Evolutionary conservation across 2,329 filamentous ascomycete genomes (phyloP), one percentile per base, ranked within the genome.

Genomic region (Pseudodiploospora longispora): DNA sequence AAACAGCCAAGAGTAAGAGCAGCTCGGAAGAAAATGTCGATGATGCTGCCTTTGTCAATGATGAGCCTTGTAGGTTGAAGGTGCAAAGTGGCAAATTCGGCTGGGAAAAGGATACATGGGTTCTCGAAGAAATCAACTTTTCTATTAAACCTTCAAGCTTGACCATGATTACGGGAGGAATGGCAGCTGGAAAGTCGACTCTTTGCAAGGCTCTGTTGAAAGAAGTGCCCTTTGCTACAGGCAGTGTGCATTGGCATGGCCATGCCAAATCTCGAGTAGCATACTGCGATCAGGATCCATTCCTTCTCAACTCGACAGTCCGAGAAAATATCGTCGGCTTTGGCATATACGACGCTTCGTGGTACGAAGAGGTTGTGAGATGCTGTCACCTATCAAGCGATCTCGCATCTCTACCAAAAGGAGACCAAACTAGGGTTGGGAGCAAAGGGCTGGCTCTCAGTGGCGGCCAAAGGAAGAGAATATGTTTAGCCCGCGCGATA

Each of bases 401-500:
- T 30, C 49, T 69, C 6, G 37, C 51, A 0, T 42, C 44, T 3
- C 53, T 68, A 38, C 50, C 60, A 5, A 51, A 58, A 30, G 56
- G 62, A 6, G 62, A 64, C 41, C 44, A 58, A 4, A 68, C 65
- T 0, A 47, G 60, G 10, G 59, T 71, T 42, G 68, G 70, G 3
- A 64, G 59, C n/a, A 59, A 61, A 6, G 70, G 70, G 2, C 55
- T 69, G 6, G 61, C 57, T 5, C 49, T 73, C 1, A 71, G 68
- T 34, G 69, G 69, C 32, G 70, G 70, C 1, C 69, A 73, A 43
- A 66, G 59, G 35, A 65, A 68, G 29, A 57, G 68, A 34, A 55
- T 69, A 28, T 65, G 67, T 3, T 53, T 75, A 2, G 72, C 73
- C 4, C 60, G 73, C 10, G 71, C 71, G 1, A 53, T 75, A 0